Evolutionary conservation across 129 eudicot genomes (phyloP).

Genomic region (carrot (Daucus carota)): DNA sequence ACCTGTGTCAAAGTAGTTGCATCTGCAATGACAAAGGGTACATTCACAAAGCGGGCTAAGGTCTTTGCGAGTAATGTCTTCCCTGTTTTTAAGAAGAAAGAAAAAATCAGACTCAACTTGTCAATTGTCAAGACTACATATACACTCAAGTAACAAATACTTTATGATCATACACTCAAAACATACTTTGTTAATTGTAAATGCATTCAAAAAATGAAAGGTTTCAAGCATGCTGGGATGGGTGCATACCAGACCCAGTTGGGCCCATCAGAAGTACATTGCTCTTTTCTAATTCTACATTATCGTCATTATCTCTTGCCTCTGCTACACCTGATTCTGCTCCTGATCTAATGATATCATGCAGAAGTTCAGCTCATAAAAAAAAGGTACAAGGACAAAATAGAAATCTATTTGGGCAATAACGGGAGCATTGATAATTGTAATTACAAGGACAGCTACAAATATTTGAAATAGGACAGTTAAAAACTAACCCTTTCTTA

Average conservation of each 20-base stretch:
- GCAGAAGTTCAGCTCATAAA: conserved; percentile 22
- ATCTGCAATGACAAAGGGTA: conserved; percentile 91
- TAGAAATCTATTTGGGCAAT: neutral
- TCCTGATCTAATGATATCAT: conserved; percentile 50
- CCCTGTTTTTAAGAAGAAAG: conserved; percentile 37
- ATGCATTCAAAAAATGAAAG: neutral
- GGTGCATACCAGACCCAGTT: conserved; percentile 81
- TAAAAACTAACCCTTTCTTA: conserved; percentile 35
- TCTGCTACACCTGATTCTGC: conserved; percentile 33
- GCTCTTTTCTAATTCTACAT: conserved; percentile 90
- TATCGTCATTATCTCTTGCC: conserved; percentile 61
- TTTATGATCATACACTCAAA: neutral
- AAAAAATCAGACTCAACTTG: neutral
- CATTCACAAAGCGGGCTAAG: conserved; percentile 91
- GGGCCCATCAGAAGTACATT: conserved; percentile 95
- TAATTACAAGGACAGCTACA: conserved; percentile 2
- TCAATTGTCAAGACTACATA: neutral
- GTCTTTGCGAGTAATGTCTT: conserved; percentile 91
- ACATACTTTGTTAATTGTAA: neutral
- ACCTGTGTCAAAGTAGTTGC: conserved; percentile 92
- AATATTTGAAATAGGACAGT: neutral
- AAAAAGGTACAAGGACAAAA: neutral
- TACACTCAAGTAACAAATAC: neutral
- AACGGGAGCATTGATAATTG: neutral
- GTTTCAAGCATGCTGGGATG: neutral